phyloP scores from a whole-genome alignment of 176 grass and related monocot genomes.

The Eremochloa ophiuroides region DNA sequence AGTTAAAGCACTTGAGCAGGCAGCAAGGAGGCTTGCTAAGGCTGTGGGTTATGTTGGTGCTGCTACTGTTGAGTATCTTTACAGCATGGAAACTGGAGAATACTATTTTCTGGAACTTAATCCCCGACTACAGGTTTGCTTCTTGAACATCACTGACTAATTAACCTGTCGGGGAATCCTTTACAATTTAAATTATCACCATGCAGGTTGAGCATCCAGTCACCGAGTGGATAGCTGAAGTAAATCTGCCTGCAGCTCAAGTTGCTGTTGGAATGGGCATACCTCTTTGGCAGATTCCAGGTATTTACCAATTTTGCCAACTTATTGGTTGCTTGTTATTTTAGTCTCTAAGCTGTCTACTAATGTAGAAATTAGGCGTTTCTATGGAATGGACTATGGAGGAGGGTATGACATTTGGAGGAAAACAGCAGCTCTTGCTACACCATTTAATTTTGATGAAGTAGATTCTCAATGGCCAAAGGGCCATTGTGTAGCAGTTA shows the following conservation, averaged over 20 bases:
- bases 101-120: conserved; percentile 99
- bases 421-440: conserved; percentile 73
- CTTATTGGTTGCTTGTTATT: background rate
- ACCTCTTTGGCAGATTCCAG: conserved; percentile 95
- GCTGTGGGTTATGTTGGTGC: conserved; percentile 90
- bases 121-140: conserved; percentile 71
- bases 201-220: conserved; percentile 93
- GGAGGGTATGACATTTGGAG: conserved; percentile 86
- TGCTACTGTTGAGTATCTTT: conserved; percentile 98
- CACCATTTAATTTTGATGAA: conserved; percentile 90
- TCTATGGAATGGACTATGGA: conserved; percentile 91
- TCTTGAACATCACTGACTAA: conserved; percentile 9
- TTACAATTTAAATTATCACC: conserved; percentile 13
- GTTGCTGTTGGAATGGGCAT: conserved; percentile 98
- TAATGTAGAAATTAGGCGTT: conserved; percentile 86
- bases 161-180: background rate
- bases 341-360: background rate
- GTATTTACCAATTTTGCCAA: conserved; percentile 31
- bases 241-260: conserved; percentile 96
- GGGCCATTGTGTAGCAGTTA: conserved; percentile 92
- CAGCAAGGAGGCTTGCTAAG: conserved; percentile 96
- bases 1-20: conserved; percentile 90
- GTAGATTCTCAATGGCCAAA: conserved; percentile 76
- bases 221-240: conserved; percentile 96
- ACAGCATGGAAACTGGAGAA: conserved; percentile 99